A percentile compares a stretch with the other conserved stretches of the same genome.
Conservation (phyloP, 2,329 filamentous ascomycete species). For the Biscogniauxia mediterranea region DNA sequence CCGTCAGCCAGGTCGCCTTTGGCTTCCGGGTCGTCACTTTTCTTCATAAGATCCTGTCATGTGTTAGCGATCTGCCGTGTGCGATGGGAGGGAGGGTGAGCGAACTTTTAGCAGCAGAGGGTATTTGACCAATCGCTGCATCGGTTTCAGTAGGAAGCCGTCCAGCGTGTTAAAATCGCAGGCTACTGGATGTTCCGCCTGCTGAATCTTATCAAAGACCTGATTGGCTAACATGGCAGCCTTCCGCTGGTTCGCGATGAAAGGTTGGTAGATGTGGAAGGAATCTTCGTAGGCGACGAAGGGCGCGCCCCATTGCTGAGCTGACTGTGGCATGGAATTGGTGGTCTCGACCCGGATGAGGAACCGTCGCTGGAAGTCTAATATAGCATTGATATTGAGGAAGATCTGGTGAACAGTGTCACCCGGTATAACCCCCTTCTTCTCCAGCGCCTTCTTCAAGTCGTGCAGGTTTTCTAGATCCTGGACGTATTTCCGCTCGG, state of each 20-base stretch:
- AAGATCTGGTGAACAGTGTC: constrained; percentile 94
- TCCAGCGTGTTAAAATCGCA: constrained; percentile 84
- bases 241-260: constrained; percentile 93
- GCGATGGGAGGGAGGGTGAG: constrained; percentile 2
- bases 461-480: constrained; percentile 93
- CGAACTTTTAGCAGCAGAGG: constrained; percentile 80
- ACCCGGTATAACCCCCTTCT: constrained; percentile 82
- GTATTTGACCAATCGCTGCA: constrained; percentile 94
- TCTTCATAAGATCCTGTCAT: constrained; percentile 78
- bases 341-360: constrained; percentile 95
- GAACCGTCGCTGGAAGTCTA: constrained; percentile 94
- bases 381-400: constrained; percentile 88
- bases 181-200: constrained; percentile 75
- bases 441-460: constrained; percentile 85
- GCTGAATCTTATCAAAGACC: constrained; percentile 82
- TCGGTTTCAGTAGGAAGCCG: constrained; percentile 92
- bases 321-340: constrained; percentile 72
- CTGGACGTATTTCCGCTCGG: constrained; percentile 96
- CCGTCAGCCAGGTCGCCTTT: constrained; percentile 72
- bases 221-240: constrained; percentile 81
- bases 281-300: constrained; percentile 82
- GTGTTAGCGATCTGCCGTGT: constrained; percentile 24
- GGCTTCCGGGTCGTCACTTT: constrained; percentile 66
- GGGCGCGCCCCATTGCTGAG: constrained; percentile 92
- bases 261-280: constrained; percentile 92